phyloP scores from a whole-genome alignment of 2,329 filamentous ascomycete species.

The Fonsecaea nubica region DNA sequence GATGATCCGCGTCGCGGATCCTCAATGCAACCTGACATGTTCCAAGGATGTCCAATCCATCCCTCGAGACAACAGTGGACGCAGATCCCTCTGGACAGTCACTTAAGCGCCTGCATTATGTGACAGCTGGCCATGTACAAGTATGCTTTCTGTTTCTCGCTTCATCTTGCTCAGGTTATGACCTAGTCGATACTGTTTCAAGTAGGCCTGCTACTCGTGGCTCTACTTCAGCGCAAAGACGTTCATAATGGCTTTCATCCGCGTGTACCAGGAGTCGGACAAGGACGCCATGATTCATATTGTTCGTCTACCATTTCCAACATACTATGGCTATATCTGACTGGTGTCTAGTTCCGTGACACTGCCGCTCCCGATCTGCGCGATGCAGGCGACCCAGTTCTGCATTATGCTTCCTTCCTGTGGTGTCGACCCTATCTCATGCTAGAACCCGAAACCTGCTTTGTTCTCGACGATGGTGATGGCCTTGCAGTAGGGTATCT shows the following conservation, averaged over 20 bases:
- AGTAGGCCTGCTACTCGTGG: not conserved
- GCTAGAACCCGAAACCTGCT: conserved; percentile 32
- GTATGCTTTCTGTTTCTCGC: not conserved
- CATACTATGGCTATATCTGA: not conserved
- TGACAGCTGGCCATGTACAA: not conserved
- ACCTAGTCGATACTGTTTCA: not conserved
- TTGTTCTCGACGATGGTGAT: conserved; percentile 37
- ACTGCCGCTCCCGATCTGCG: conserved; percentile 35
- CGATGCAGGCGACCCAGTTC: conserved; percentile 26
- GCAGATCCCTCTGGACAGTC: not conserved
- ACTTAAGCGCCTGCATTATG: not conserved
- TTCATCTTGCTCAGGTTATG: not conserved
- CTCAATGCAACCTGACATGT: not conserved
- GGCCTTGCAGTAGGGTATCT: conserved; percentile 38
- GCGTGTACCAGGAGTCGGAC: conserved; percentile 32
- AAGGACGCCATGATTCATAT: conserved; percentile 36
- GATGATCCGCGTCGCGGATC: not conserved
- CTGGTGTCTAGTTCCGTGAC: conserved; percentile 32
- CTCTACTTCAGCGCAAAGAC: not conserved
- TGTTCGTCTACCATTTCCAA: conserved; percentile 12
- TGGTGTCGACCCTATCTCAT: conserved; percentile 38
- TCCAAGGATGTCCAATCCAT: not conserved
- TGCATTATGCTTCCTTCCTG: conserved; percentile 34
- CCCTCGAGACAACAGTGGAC: not conserved
- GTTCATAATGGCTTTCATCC: conserved; percentile 34